Base-by-base conservation (phyloP, 768 basidiomycete genomes). In the Flagelloscypha sp. region DNA sequence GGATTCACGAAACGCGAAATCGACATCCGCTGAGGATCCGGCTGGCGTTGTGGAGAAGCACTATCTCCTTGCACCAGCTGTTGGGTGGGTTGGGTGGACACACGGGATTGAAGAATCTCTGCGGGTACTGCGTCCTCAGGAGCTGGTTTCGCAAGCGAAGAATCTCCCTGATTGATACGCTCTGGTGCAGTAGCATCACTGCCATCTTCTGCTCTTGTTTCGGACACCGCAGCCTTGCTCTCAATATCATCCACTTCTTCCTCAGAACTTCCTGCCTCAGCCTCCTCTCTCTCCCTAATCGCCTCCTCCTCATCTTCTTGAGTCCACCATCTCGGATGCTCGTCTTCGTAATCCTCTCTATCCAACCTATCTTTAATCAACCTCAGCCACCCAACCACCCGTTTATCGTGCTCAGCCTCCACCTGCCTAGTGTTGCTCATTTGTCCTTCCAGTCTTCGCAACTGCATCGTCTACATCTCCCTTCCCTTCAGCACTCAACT, bases 381-480 rank as follows among this genome's bases (percentile, higher is more conserved):
- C 43, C 72, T 71, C 31, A 88, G 76, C 87, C 87, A 89, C 3
- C 76, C 75, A 50, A 89, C 79, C 3, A 92, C 84, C 53, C n/a
- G n/a, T n/a, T n/a, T n/a, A n/a, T n/a, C n/a, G n/a, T 88, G 87
- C 31, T 68, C 67, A 23, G 71, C 72, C 48, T 80, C 86, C 45
- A 77, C 82, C 43, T 82, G 74, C 49, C 73, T 70, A 41, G 76
- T 64, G 0, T 72, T 72, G 53, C 88, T 87, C 36, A 92, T 84
- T 52, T 88, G 78, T 0, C 89, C 92, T 55, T 94, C 89, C 24
- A 95, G 68, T 9, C 83, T 65, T 16, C 72, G 65, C 43, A 95
- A 54, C 12, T n/a, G 92, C 89, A 6, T 77, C 84, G 21, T 89
- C 87, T 12, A 85, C 81, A 47, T 85, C 88, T 1, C 87, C 87